Conservation (phyloP, 2,329 filamentous ascomycete species). For the Sporothrix curviconia region DNA sequence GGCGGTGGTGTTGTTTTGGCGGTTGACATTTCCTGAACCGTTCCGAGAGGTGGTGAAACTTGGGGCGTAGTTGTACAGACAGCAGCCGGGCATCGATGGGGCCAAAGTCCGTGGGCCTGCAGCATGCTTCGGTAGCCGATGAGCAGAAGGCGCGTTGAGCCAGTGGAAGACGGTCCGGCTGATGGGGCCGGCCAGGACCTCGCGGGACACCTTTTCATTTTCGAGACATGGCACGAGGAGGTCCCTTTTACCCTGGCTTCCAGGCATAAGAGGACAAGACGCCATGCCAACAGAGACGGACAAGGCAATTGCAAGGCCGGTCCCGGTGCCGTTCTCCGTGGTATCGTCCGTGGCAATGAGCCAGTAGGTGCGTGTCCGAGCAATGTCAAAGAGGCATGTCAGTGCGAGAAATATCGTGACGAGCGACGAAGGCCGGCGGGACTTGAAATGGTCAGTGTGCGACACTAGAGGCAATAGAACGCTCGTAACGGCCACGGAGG, state of each 20-base stretch:
- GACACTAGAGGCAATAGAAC: not conserved
- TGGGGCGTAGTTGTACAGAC: not conserved
- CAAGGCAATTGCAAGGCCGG: not conserved
- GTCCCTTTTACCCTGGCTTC: not conserved
- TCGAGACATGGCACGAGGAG: not conserved
- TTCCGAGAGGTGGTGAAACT: not conserved
- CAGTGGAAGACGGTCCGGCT: constrained; percentile 45
- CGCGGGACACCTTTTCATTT: constrained; percentile 15
- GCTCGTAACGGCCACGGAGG: not conserved
- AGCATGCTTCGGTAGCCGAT: constrained; percentile 38
- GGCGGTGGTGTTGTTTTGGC: not conserved
- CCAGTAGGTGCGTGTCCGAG: not conserved
- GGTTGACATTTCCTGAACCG: not conserved
- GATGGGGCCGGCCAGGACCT: constrained; percentile 39
- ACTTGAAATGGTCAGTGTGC: not conserved
- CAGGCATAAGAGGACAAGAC: not conserved
- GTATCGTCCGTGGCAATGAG: not conserved
- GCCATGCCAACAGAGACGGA: not conserved
- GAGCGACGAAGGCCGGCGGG: not conserved
- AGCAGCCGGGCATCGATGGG: not conserved
- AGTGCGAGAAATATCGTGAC: not conserved
- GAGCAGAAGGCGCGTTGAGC: constrained; percentile 45
- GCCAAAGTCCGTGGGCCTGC: not conserved
- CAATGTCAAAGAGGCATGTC: not conserved
- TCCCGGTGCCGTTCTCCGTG: not conserved